Evolutionary conservation across 768 basidiomycete species (phyloP), one percentile per base, ranked within the genome.

Genomic region (Polyporus arcularius): DNA sequence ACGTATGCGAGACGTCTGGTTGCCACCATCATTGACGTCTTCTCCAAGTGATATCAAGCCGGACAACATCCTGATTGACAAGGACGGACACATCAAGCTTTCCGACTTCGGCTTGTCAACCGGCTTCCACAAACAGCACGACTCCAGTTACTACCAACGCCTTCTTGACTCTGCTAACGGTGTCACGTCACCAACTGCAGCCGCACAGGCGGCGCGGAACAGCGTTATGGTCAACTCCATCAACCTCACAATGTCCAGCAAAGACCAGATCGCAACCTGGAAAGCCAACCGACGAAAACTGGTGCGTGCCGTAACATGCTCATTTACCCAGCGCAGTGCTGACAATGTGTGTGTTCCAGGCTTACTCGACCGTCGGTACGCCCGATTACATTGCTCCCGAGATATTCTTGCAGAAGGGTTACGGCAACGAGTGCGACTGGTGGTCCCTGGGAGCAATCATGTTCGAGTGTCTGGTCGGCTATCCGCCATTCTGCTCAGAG

Each of bases 391-490:
- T 98, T 67, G 94, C 96, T 3, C 95, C 96, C 0, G 96, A 98
- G 73, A 97, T 98, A 69, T 98, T 98, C 81, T 74, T 90, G 61
- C 94, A 96, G 72, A 89, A 92, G 71, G 97, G 97, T n/a, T 98
- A 98, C 72, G 94, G 93, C 26, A 93, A 96, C 69, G 96, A 96
- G 74, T 98, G 96, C 70, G 97, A 99, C 74, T 98, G 96, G 95
- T 99, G 97, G 97, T 97, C 96, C 8, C 82, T 98, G 31, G 97
- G 97, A 4, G 93, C 95, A 16, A 98, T 98, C 79, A 96, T 94
- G 90, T 99, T 97, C 73, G 96, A 98, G 75, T 97, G 91, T 74
- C 78, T 98, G 26, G 93, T 98, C 65, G 97, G 97, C 57, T 98
- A 97, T 74, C 94, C 96, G 26, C 95, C 94, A 0, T 96, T 98